A percentile compares a stretch with the other conserved stretches of the same genome.
These are phyloP conservation scores for Barnettozyma pratensis DNA, from an alignment of 805 yeast species.

Conservation along the genomic window DNA sequence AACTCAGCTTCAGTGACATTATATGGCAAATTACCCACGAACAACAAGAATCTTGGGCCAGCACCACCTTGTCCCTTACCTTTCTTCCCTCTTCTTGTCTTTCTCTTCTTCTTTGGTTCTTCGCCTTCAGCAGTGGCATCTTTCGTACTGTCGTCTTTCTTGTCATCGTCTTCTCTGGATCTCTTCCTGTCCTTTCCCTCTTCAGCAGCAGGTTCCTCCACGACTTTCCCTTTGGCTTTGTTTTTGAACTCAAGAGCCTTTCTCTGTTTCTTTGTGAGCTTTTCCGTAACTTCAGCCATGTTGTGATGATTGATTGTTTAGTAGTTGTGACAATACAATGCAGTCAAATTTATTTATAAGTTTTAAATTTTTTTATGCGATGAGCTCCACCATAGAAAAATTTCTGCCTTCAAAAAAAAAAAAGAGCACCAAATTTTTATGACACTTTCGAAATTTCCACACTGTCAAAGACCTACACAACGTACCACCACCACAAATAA, in stretches of 20 bases:
- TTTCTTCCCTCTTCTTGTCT: slow-evolving; percentile 74
- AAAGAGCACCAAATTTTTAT: background rate
- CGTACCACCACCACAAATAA: background rate
- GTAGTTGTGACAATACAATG: no score
- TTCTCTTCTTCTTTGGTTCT: slow-evolving; percentile 53
- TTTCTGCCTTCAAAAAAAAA: background rate
- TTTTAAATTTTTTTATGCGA: background rate
- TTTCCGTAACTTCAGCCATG: slow-evolving; percentile 26
- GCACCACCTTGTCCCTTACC: slow-evolving; percentile 39
- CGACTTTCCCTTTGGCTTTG: slow-evolving; percentile 24
- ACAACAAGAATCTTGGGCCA: slow-evolving; percentile 71
- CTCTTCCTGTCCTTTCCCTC: no score
- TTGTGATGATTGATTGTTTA: background rate
- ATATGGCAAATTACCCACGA: slow-evolving; percentile 88
- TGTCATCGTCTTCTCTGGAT: slow-evolving; percentile 2
- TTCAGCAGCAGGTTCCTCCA: slow-evolving; percentile 21
- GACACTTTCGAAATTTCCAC: no score
- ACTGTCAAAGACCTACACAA: background rate
- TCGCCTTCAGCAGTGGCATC: slow-evolving; percentile 20
- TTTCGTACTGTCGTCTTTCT: background rate
- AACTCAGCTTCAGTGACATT: slow-evolving; percentile 59
- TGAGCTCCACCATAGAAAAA: background rate
- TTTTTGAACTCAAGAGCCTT: slow-evolving; percentile 57
- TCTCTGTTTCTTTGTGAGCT: slow-evolving; percentile 59
- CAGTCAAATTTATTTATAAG: no score